Base-by-base conservation (phyloP, 768 basidiomycete species). In the Pleurotus cornucopiae region DNA sequence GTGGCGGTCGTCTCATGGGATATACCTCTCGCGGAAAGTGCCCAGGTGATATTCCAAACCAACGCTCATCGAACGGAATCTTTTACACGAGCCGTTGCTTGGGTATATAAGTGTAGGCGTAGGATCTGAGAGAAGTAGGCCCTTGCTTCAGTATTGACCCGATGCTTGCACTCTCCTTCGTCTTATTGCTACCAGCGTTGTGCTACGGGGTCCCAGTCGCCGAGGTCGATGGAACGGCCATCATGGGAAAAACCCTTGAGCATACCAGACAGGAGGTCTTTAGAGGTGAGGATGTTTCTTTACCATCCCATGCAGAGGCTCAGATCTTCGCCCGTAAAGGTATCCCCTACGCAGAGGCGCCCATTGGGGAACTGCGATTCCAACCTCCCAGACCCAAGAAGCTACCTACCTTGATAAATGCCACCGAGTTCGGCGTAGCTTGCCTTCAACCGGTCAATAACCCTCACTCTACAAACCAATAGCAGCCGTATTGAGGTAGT, bases 341-440 rank as follows among this genome's bases (percentile, higher is more conserved):
- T 4, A 67, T 73, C 16, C 71, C 71, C 0, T 73, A 63, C 47
- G 72, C 71, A 7, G 58, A 67, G 41, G 67, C 71, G 16, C 72
- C 71, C 11, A 23, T 66, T 4, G 64, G 64, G 5, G n/a, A 49
- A 7, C 58, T 67, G 45, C 69, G 71, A 6, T 60, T 73, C 37
- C 53, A 56, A 30, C 61, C 62, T 2, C 69, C 72, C 9, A 60
- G 59, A 2, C 60, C 54, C 1, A 65, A 62, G 44, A 56, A 58
- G 21, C 49, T 47, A 1, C 41, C 5, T 4, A 38, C 55, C 21
- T 48, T 61, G 2, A 54, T 58, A 14, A 61, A 63, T 44, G 69
- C 69, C 2, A 57, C 60, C 2, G 46, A 57, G 13, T 70, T 61
- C 53, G 67, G 69, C 9, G 37, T 26, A 9, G 61, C 57, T 12